These are phyloP conservation scores for Fusarium anguioides DNA, from an alignment of 2,329 filamentous ascomycete species.

Conservation along the genomic window DNA sequence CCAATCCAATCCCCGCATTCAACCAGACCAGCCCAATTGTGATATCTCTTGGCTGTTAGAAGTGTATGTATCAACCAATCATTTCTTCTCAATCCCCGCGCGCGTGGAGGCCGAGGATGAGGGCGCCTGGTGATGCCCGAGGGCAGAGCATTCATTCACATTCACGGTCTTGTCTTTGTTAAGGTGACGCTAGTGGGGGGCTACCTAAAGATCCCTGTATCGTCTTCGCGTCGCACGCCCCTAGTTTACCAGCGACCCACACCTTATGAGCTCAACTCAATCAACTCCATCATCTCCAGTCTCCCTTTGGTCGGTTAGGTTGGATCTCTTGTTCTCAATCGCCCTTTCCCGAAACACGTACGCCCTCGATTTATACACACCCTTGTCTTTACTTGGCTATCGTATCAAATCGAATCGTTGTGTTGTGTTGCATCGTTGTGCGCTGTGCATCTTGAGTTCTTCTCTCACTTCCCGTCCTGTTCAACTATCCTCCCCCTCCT, in stretches of 20 bases:
- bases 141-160: slow-evolving; percentile 8
- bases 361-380: slow-evolving; percentile 19
- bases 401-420: slow-evolving; percentile 14
- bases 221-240: slow-evolving; percentile 18
- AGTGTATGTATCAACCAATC: neutral
- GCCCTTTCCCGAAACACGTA: slow-evolving; percentile 36
- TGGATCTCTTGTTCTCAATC: slow-evolving; percentile 23
- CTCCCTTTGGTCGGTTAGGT: slow-evolving; percentile 34
- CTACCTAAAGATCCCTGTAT: slow-evolving; percentile 13
- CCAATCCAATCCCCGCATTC: slow-evolving; percentile 11
- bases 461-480: slow-evolving; percentile 9
- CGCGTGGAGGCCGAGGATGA: slow-evolving; percentile 24
- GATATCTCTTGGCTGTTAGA: neutral
- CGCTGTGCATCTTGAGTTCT: neutral
- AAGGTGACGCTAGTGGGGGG: neutral
- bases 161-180: neutral
- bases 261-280: slow-evolving; percentile 14
- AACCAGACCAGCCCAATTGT: slow-evolving; percentile 5
- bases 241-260: slow-evolving; percentile 13
- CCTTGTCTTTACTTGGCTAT: slow-evolving; percentile 14
- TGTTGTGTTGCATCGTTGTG: neutral
- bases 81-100: slow-evolving; percentile 14
- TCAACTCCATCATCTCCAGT: slow-evolving; percentile 11
- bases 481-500: slow-evolving; percentile 8
- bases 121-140: slow-evolving; percentile 18